These are phyloP conservation scores for Thecaphora frezii DNA, from an alignment of 1,284 basidiomycete genomes.

Conservation along the genomic window DNA sequence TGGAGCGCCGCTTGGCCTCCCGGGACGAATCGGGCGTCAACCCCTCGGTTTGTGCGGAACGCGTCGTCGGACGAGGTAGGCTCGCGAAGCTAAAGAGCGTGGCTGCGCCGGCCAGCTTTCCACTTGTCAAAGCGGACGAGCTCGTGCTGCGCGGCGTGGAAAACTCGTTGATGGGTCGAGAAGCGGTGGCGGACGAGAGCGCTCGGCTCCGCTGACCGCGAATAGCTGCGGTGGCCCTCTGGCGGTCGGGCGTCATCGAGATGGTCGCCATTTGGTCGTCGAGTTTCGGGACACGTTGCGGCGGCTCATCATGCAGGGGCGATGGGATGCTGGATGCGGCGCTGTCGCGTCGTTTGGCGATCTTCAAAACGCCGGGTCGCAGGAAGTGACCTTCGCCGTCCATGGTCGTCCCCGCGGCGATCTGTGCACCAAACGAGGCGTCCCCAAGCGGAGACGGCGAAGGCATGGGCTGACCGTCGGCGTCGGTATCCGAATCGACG, in stretches of 20 bases:
- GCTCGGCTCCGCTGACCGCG: slow-evolving; percentile 9
- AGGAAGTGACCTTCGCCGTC: slow-evolving; percentile 23
- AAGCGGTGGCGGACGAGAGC: slow-evolving; percentile 29
- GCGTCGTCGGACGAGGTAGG: slow-evolving; percentile 30
- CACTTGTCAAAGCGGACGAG: slow-evolving; percentile 29
- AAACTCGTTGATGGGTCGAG: slow-evolving; percentile 31
- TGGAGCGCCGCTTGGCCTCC: slow-evolving; percentile 26
- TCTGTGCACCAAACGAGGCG: slow-evolving; percentile 14
- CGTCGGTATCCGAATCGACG: slow-evolving; percentile 29
- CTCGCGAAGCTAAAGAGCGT: slow-evolving; percentile 44
- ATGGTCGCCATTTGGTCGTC: too few relatives aligned
- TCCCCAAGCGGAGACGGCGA: slow-evolving; percentile 39
- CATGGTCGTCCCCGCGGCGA: slow-evolving; percentile 8
- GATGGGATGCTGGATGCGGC: neutral
- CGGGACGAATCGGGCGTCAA: slow-evolving; percentile 16
- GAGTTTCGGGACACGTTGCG: too few relatives aligned
- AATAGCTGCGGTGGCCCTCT: neutral
- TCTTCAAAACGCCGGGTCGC: slow-evolving; percentile 19
- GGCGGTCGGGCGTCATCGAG: neutral
- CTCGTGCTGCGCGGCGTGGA: slow-evolving; percentile 39
- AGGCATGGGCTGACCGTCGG: slow-evolving; percentile 22
- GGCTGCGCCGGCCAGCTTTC: slow-evolving; percentile 32
- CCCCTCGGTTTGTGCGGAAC: slow-evolving; percentile 10
- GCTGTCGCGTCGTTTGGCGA: too few relatives aligned
- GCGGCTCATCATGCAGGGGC: neutral